Evolutionary conservation across 78 protist genomes (phyloP).

Genomic region (Dictyostelium brefeldianum): DNA sequence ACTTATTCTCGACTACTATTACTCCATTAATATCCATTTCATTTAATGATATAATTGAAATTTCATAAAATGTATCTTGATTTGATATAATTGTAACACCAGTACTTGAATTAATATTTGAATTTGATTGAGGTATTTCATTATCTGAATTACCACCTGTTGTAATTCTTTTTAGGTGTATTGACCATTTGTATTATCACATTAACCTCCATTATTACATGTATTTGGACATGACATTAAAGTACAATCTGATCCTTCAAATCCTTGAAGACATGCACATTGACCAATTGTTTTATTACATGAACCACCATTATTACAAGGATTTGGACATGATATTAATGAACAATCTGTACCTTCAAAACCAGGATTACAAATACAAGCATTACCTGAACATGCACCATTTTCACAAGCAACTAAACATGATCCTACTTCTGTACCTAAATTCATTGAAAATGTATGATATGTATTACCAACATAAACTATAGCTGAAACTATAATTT

Average conservation of each 20-base stretch:
- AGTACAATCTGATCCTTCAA: too few species aligned
- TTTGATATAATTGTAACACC: neutral
- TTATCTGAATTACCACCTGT: neutral
- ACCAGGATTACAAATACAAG: neutral
- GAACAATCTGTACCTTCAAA: constrained; percentile 1
- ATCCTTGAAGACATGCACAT: too few species aligned
- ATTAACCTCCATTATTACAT: too few species aligned
- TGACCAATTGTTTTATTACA: neutral
- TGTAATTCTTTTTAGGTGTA: neutral
- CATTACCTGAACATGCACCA: too few species aligned
- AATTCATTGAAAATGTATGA: too few species aligned
- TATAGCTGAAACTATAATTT: neutral
- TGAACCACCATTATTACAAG: neutral
- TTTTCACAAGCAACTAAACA: neutral
- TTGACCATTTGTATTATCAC: neutral
- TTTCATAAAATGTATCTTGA: neutral
- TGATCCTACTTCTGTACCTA: neutral
- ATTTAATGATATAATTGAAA: neutral
- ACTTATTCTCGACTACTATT: neutral
- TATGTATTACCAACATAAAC: neutral
- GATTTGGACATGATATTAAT: neutral
- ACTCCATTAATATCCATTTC: neutral
- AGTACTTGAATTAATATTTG: neutral
- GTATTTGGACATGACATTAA: too few species aligned
- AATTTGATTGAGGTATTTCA: neutral